Base-by-base conservation (phyloP, 768 basidiomycete genomes). In the Russula compacta region DNA sequence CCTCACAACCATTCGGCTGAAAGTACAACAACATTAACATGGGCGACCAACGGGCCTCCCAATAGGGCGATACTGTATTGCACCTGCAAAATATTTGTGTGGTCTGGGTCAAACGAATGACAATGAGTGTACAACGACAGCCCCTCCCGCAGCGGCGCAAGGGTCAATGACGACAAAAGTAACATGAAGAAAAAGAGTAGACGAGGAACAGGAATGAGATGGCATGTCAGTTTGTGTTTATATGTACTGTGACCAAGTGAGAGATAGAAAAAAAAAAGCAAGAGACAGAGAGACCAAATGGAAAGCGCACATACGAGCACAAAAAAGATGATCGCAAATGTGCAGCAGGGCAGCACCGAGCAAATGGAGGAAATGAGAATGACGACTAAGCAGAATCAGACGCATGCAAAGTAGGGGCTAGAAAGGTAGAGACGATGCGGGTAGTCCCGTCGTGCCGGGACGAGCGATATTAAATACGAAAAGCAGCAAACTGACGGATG, bases 141-240 rank as follows among this genome's bases (percentile, higher is more conserved):
- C 29, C 51, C n/a, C 44, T 35, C 60, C 44, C 46, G 61, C 50
- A 58, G 32, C 51, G 53, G 19, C 33, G 47, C 56, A 57, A 43
- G 67, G 60, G 66, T 49, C 44, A 55, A 63, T 38, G 58, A 56
- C 50, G 59, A 60, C 53, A 64, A 69, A 64, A 69, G 62, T 51
- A 65, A 62, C 63, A 63, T 65, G 53, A 63, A 52, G 54, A 63
- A 58, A 63, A 58, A 53, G 40, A 35, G 43, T 33, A 55, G 42
- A 53, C 38, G 50, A 58, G 60, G 66, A 58, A 65, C 56, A n/a
- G 63, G 59, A 62, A 65, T 67, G 66, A 65, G 59, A 61, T 67
- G 68, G 63, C 65, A 64, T 66, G 68, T 55, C 60, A 57, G 57
- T 60, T 63, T 66, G 55, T 55, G 61, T 53, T 58, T 58, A 58